Evolutionary conservation across 352 stramenopile species (phyloP).

Genomic region (Plasmopara halstedii): DNA sequence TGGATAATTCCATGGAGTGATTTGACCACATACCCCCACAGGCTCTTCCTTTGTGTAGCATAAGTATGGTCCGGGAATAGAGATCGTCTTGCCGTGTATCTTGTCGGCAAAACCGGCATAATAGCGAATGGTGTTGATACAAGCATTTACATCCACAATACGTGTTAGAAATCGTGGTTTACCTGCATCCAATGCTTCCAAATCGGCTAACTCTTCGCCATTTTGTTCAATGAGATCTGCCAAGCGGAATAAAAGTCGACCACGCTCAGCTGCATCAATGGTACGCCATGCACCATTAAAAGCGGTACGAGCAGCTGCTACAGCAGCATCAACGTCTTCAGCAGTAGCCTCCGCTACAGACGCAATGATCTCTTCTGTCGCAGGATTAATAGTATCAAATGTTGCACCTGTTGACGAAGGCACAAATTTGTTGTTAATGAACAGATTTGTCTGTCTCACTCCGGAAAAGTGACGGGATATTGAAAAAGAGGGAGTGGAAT

Average conservation of each 20-base stretch:
- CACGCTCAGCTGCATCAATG: slow-evolving; percentile 32
- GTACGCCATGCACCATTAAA: slow-evolving; percentile 63
- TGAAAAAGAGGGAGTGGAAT: slow-evolving; percentile 10
- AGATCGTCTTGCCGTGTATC: slow-evolving; percentile 67
- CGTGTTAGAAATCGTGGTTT: slow-evolving; percentile 87
- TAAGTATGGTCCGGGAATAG: slow-evolving; percentile 38
- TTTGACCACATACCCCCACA: slow-evolving; percentile 86
- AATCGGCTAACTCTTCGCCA: slow-evolving; percentile 43
- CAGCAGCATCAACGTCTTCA: slow-evolving; percentile 59
- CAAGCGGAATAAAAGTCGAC: slow-evolving; percentile 33
- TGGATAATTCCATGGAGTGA: slow-evolving; percentile 97
- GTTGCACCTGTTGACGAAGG: slow-evolving; percentile 48
- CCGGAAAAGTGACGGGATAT: slow-evolving; percentile 24
- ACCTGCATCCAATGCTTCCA: slow-evolving; percentile 93
- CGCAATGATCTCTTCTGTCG: slow-evolving; percentile 66
- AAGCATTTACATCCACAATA: slow-evolving; percentile 80
- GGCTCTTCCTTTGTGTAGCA: slow-evolving; percentile 73
- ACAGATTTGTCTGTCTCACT: slow-evolving; percentile 61
- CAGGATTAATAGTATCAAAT: slow-evolving; percentile 71
- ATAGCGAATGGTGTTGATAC: slow-evolving; percentile 83
- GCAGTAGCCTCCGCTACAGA: slow-evolving; percentile 43
- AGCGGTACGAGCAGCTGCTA: slow-evolving; percentile 48
- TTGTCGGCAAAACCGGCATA: slow-evolving; percentile 89
- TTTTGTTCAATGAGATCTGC: slow-evolving; percentile 45
- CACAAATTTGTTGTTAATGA: slow-evolving; percentile 85